Percentiles rank a stretch among this genome's conserved stretches.
These are phyloP conservation scores for Boletus rubescentipes DNA, from an alignment of 768 basidiomycete species.

Conservation along the genomic window DNA sequence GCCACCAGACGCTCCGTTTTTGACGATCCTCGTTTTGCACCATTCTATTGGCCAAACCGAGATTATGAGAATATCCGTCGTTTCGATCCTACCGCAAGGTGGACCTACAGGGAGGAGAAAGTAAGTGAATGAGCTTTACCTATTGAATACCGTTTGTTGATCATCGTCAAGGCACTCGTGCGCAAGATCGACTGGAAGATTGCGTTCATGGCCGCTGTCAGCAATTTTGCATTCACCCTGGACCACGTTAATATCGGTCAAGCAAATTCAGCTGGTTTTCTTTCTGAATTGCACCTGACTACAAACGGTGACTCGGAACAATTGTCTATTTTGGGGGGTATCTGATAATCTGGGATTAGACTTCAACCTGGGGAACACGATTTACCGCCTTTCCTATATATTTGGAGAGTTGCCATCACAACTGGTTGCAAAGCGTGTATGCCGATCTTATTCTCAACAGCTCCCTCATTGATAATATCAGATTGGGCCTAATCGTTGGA, in stretches of 20 bases:
- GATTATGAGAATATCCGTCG: slow-evolving; percentile 56
- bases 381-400: slow-evolving; percentile 52
- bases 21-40: slow-evolving; percentile 44
- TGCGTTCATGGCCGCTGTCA: slow-evolving; percentile 54
- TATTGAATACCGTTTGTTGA: neutral
- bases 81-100: slow-evolving; percentile 56
- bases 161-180: slow-evolving; percentile 39
- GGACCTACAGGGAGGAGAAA: slow-evolving; percentile 58
- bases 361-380: slow-evolving; percentile 54
- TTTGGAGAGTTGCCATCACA: slow-evolving; percentile 63
- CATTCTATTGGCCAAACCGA: slow-evolving; percentile 41
- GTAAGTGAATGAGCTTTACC: slow-evolving; percentile 18
- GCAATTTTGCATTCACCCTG: slow-evolving; percentile 56
- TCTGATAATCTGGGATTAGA: slow-evolving; percentile 31
- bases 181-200: slow-evolving; percentile 63
- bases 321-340: neutral
- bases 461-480: slow-evolving; percentile 17
- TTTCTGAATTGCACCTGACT: slow-evolving; percentile 54
- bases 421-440: slow-evolving; percentile 55
- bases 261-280: slow-evolving; percentile 58
- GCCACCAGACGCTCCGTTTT: slow-evolving; percentile 52
- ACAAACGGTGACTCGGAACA: slow-evolving; percentile 42
- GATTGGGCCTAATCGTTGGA: slow-evolving; percentile 65
- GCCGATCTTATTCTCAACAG: slow-evolving; percentile 5
- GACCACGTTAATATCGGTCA: slow-evolving; percentile 55